Evolutionary conservation across 2,329 filamentous ascomycete genomes (phyloP), one percentile per base, ranked within the genome.

Genomic region (Arachnopeziza araneosa): DNA sequence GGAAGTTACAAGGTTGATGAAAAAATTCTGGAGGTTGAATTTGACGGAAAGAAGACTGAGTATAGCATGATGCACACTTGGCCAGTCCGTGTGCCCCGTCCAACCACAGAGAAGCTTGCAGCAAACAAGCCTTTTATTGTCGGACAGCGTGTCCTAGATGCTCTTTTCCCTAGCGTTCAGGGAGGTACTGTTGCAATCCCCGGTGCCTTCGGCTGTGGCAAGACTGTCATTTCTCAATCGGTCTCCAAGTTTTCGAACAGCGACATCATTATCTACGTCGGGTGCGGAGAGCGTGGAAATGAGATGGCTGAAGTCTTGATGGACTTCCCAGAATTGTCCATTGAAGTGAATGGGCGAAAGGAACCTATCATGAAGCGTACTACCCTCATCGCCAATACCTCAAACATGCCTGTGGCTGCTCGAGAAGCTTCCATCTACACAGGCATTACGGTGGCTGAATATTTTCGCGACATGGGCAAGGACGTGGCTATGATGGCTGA

Each of bases 331-430:
- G 93, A 98, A 83, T 90, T 99, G 67, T 90, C 90, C 54, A 99
- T 99, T 73, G 89, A 96, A 21, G 86, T 98, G 69, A 89, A 96
- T 51, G 95, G 95, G 70, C 91, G 93, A 73, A 89, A 93, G 78
- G 95, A 99, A 76, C 93, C 93, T 68, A 99, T 99, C 81, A 99
- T 99, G 95, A 99, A 99, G 86, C 93, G 95, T 75, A 99, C 95
- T 19, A 96, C 92, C 23, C 83, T 99, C 63, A 98, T 99, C 73
- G 95, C 95, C 76, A 99, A 99, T 79, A 99, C 95, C 51, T 99
- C 95, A 70, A 99, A 99, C 83, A 99, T 99, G 95, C 95, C 95
- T 64, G 95, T 99, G 72, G 95, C 95, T 66, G 95, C 95, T 63
- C 91, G 95, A 79, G 95, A 99, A 77, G 95, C 95, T 60, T 99